Conservation (phyloP, 768 basidiomycete genomes). For the Leccinum subtestaceum region DNA sequence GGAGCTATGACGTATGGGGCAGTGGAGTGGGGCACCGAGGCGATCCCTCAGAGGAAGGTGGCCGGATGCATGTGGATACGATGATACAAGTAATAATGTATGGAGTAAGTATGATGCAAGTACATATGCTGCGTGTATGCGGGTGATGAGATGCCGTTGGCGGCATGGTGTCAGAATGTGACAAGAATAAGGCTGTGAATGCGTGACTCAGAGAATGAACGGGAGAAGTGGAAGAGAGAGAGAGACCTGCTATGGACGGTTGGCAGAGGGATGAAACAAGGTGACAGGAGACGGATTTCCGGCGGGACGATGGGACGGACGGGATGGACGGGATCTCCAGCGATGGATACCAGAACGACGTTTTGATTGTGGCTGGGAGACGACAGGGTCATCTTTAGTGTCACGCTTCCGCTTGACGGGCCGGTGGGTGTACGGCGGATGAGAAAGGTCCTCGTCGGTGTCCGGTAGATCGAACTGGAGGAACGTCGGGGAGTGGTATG, state of each 20-base stretch:
- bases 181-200: conserved; percentile 8
- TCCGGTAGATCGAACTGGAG: conserved; percentile 68
- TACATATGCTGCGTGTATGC: conserved; percentile 26
- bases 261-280: conserved; percentile 17
- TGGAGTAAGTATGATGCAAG: conserved; percentile 26
- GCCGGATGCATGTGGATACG: conserved; percentile 13
- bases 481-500: conserved; percentile 67
- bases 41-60: conserved; percentile 2
- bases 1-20: conserved; percentile 26
- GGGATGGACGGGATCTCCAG: conserved; percentile 17
- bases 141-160: conserved; percentile 1
- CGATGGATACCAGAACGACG: conserved; percentile 22
- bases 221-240: background rate
- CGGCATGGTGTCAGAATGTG: conserved; percentile 4
- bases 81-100: conserved; percentile 24
- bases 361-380: conserved; percentile 22
- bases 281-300: conserved; percentile 1
- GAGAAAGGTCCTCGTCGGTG: conserved; percentile 66
- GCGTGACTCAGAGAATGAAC: conserved; percentile 15
- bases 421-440: conserved; percentile 61
- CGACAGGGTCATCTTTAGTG: conserved; percentile 9
- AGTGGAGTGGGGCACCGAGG: conserved; percentile 1
- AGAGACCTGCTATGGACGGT: conserved; percentile 4
- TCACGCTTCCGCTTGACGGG: conserved; percentile 55
- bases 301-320: conserved; percentile 10